Evolutionary conservation across 1,139 yeast genomes (phyloP).

Genomic region (Geotrichum siamense): DNA sequence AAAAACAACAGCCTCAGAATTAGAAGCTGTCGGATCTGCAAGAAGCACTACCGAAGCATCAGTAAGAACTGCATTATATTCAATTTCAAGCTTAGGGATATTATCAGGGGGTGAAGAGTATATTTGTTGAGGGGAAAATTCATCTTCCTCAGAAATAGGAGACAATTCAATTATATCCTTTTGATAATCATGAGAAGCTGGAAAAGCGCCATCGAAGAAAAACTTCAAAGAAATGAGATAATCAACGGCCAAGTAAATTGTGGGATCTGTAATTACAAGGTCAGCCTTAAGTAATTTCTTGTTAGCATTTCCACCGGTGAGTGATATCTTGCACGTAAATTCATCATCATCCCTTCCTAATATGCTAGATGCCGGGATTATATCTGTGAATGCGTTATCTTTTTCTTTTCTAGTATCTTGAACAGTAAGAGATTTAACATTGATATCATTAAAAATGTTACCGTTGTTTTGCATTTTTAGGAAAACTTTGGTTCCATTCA

Average conservation of each 20-base stretch:
- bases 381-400: constrained; percentile 67
- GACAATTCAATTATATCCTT: constrained; percentile 14
- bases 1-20: constrained; percentile 84
- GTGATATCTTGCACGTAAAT: constrained; percentile 48
- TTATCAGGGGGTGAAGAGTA: constrained; percentile 3
- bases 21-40: constrained; percentile 63
- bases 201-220: constrained; percentile 46
- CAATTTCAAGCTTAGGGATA: constrained; percentile 23
- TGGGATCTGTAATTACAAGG: constrained; percentile 72
- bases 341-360: constrained; percentile 45
- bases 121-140: constrained; percentile 14
- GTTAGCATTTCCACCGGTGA: constrained; percentile 29
- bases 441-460: constrained; percentile 52
- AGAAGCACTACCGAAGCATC: constrained; percentile 71
- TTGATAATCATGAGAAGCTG: constrained; percentile 18
- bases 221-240: constrained; percentile 69
- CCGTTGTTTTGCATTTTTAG: constrained; percentile 49
- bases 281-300: constrained; percentile 39
- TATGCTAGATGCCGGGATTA: constrained; percentile 61
- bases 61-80: constrained; percentile 62
- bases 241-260: constrained; percentile 73
- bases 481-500: constrained; percentile 51
- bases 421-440: constrained; percentile 65
- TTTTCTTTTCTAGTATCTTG: constrained; percentile 59
- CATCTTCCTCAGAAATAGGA: constrained; percentile 16